Base-by-base conservation (phyloP, 2,329 filamentous ascomycete genomes). In the Nakataea oryzae region DNA sequence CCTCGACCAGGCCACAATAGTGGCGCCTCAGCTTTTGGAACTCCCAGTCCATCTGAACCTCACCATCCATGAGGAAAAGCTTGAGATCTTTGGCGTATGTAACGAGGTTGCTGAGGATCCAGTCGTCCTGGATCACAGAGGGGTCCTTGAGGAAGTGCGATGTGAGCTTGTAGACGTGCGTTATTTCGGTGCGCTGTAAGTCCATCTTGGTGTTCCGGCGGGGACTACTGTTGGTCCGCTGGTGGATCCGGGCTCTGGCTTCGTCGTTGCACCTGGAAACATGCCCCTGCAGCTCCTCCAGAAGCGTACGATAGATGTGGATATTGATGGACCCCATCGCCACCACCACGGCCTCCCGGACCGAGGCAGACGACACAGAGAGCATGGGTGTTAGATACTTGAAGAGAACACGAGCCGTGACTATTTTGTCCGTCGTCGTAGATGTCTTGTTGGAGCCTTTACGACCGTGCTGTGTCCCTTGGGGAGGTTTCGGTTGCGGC, bases 241-340 rank as follows among this genome's bases (percentile, higher is more conserved):
- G 90, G 72, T 97, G 95, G 63, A 96, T 86, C 34, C 93, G 86
- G 50, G 88, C 85, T 69, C 92, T 90, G 12, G 93, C 91, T 70
- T 97, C 92, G 67, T 96, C 89, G 65, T 92, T 93, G 73, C 93
- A 96, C 26, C 87, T 86, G 54, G 86, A 86, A 7, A 96, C 92
- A 57, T 91, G 91, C 17, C 90, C 89, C 72, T 96, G 91, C 2
- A 99, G 78, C 58, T 93, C 93, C 70, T 99, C 93, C 0, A 99
- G 81, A 14, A 99, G 78, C 0, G 91, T 95, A 63, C 90, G 88
- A 70, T 97, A 99, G 6, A 97, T 89, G 68, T 96, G 93, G 61
- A 91, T 86, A 69, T 97, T 97, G 71, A 97, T 97, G 0, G 93
- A 96, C 0, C 95, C 95, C 70, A 99, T 85, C 2, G 93, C 93